Evolutionary conservation across 495 filamentous ascomycete species (phyloP), one percentile per base, ranked within the genome.

Genomic region (Penicillium cosmopolitanum): DNA sequence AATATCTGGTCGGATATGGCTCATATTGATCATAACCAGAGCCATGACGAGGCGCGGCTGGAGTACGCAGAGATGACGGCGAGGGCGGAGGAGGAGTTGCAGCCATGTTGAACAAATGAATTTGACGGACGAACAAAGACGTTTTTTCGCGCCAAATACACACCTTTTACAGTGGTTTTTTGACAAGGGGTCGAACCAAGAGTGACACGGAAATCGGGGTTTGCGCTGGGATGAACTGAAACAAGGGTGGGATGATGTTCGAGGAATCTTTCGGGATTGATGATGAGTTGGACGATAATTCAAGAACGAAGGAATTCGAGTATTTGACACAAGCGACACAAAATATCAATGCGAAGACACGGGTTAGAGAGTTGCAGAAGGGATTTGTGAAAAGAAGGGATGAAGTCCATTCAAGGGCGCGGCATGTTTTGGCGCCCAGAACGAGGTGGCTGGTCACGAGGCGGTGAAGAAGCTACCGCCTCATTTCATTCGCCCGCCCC

Each of bases 11-110:
- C 3, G 73, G 78, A 71, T 88, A 92, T 23, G 89, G 89, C 61
- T 89, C 84, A 73, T 86, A 91, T 51, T 75, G 69, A 75, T 96
- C 90, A 57, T 84, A 81, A 65, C 80, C 85, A 51, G 83, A 69
- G 50, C 89, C 89, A 75, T 87, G 84, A 36, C 82, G 85, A 16
- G 92, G 92, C 40, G 92, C 89, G 50, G 85, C 79, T 50, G 92
- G 92, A 40, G 88, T 87, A 57, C 82, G 81, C 48, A 89, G 69
- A 43, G 46, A 25, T 31, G 66, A 63, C 6, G 78, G 77, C 33
- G 81, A 79, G 40, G 80, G 76, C 42, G 85, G 85, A 16, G 87
- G 87, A 40, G 89, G 88, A 62, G 92, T 92, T 44, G 85, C 75
- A 62, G 85, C 76, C 83, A 87, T 87, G 40, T 56, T 69, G 66